A percentile compares a stretch with the other conserved stretches of the same genome.
phyloP scores from a whole-genome alignment of 2,329 filamentous ascomycete genomes.

The Dactylellina parvicollis region DNA sequence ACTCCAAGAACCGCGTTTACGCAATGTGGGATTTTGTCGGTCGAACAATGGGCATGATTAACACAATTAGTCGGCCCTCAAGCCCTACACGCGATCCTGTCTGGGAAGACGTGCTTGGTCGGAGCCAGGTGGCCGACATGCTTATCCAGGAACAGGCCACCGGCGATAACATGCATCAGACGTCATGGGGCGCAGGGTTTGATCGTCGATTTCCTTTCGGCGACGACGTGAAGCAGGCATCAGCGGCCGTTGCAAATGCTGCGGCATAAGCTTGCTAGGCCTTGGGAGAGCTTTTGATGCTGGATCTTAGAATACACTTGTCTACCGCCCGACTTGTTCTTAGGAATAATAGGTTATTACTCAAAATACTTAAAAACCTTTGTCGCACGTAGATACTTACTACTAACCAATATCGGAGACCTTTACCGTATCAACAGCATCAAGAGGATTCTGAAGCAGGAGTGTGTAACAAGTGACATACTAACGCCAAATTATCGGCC shows the following conservation, averaged over 20 bases:
- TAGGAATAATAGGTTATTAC: no score
- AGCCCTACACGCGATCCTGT: neutral
- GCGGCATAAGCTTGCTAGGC: no score
- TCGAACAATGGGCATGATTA: constrained; percentile 20
- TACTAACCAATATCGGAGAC: no score
- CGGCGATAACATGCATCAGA: constrained; percentile 20
- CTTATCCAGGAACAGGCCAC: constrained; percentile 11
- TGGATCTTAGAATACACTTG: no score
- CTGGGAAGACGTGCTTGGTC: constrained; percentile 1
- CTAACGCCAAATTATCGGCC: no score
- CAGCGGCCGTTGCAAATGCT: neutral
- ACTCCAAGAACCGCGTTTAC: constrained; percentile 30
- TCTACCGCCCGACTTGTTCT: no score
- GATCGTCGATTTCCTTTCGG: constrained; percentile 14
- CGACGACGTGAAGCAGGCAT: constrained; percentile 13
- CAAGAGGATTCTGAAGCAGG: no score
- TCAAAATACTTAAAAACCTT: no score
- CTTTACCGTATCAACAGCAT: no score
- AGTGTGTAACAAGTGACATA: no score
- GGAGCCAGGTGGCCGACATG: constrained; percentile 6
- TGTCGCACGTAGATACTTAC: no score
- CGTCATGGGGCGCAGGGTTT: constrained; percentile 16
- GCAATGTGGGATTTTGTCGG: constrained; percentile 35
- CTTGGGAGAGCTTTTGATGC: no score
- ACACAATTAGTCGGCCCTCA: neutral